Base-by-base conservation (phyloP, 345 rosid species). In the Bretschneidera sinensis region DNA sequence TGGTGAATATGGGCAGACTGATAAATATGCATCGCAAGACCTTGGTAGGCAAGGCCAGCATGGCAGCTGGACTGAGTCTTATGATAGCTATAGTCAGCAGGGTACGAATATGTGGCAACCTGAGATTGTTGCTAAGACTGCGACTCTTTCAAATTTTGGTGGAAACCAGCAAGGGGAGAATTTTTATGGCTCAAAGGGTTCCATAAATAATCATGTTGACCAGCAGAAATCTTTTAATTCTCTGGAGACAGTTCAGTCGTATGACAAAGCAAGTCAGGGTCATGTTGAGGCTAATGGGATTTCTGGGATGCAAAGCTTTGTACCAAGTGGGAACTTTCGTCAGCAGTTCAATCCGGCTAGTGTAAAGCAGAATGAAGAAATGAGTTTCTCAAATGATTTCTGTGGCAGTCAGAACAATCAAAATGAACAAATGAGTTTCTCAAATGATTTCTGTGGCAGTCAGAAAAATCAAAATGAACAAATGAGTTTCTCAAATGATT, bases 271-370 rank as follows among this genome's bases (percentile, higher is more conserved):
- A 31, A 73, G 67, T 65, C 81, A 75, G 24, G 67, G 54, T 43
- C 72, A 75, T 28, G 63, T 58, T 73, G 79, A 75, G 76, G 80
- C 80, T 62, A 83, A 84, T 61, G 78, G 88, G 66, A 61, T 75
- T 67, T 48, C 66, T 65, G 84, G 77, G 55, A 62, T 82, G 20
- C 80, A 53, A 71, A 68, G 68, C 71, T 81, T 81, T 70, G 57
- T 74, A 16, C 76, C 81, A 21, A 49, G 56, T 60, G 75, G 53
- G 56, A 73, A 74, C 60, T n/a, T n/a, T n/a, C n/a, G n/a, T n/a
- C n/a, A n/a, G n/a, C 91, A 78, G 56, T 72, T 66, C 59, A 74
- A 70, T 71, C 81, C 67, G 74, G 71, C 79, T 66, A 73, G 65
- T 71, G 62, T 66, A 55, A 78, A 67, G 53, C 87, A 80, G 66